phyloP scores from a whole-genome alignment of 1,139 yeast genomes.

The Geotrichum restrictum region DNA sequence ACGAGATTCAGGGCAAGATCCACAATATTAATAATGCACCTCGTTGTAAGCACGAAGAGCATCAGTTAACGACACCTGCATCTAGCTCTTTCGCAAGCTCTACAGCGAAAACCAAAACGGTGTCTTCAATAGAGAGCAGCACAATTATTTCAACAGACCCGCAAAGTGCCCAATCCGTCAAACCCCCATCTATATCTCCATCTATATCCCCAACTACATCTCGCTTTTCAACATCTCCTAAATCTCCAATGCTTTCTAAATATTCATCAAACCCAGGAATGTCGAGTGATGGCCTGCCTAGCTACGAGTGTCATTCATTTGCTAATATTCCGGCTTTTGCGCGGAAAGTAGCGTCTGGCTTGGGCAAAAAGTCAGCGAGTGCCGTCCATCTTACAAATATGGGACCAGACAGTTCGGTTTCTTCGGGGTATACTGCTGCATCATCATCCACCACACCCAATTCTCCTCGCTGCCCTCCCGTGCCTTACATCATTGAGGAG shows the following conservation, averaged over 20 bases:
- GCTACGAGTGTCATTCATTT: background rate
- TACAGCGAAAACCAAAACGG: too few relatives aligned
- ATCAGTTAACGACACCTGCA: slow-evolving; percentile 19
- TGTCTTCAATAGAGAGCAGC: too few relatives aligned
- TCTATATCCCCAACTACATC: background rate
- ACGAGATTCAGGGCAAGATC: slow-evolving; percentile 3
- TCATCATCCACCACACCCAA: slow-evolving; percentile 2
- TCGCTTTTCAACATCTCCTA: background rate
- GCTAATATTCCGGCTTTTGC: background rate
- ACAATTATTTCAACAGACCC: too few relatives aligned
- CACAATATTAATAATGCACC: slow-evolving; percentile 18
- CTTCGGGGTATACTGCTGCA: background rate
- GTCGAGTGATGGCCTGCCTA: background rate
- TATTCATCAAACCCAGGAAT: background rate
- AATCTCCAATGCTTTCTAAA: background rate
- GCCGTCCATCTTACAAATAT: slow-evolving; percentile 8
- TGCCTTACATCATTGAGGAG: background rate
- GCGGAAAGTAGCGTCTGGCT: background rate
- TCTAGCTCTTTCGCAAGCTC: too few relatives aligned
- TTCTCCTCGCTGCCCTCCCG: background rate
- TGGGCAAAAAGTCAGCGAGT: slow-evolving; percentile 2
- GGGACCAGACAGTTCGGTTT: background rate
- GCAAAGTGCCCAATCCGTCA: too few relatives aligned
- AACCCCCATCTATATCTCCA: too few relatives aligned
- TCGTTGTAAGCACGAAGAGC: slow-evolving; percentile 28